These are phyloP conservation scores for Colletotrichum karsti DNA, from an alignment of 2,329 filamentous ascomycete species.

Conservation along the genomic window DNA sequence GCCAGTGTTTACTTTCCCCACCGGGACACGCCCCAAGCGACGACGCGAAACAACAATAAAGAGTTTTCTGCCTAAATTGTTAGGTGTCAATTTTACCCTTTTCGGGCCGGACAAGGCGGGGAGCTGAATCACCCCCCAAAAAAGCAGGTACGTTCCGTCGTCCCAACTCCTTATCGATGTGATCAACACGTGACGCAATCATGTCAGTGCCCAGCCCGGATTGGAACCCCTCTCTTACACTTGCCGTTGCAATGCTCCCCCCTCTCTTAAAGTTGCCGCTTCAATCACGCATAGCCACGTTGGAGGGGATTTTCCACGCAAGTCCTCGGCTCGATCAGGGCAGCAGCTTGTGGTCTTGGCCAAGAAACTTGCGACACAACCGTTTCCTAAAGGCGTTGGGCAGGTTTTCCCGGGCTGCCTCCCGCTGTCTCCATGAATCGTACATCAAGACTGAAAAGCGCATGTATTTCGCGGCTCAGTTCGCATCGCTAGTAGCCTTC, in stretches of 20 bases:
- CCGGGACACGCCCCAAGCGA: slow-evolving; percentile 18
- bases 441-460: slow-evolving; percentile 25
- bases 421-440: slow-evolving; percentile 19
- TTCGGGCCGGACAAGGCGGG: background rate
- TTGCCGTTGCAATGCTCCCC: slow-evolving; percentile 18
- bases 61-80: slow-evolving; percentile 1
- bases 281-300: slow-evolving; percentile 14
- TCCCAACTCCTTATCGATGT: background rate
- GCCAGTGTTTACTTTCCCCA: slow-evolving; percentile 29
- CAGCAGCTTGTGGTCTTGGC: slow-evolving; percentile 9
- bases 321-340: slow-evolving; percentile 19
- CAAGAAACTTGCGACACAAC: slow-evolving; percentile 25
- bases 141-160: background rate
- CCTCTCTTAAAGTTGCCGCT: slow-evolving; percentile 22
- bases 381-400: background rate
- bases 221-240: slow-evolving; percentile 21
- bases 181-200: slow-evolving; percentile 8
- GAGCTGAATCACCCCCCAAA: background rate
- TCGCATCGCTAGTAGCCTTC: slow-evolving; percentile 8
- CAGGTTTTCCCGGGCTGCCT: slow-evolving; percentile 30
- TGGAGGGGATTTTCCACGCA: background rate
- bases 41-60: slow-evolving; percentile 26
- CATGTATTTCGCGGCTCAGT: slow-evolving; percentile 23
- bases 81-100: slow-evolving; percentile 1
- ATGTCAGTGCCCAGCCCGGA: background rate